A percentile compares a stretch with the other conserved stretches of the same genome.
Conservation (phyloP, 1,284 basidiomycete species). For the Tranzscheliella williamsii region DNA sequence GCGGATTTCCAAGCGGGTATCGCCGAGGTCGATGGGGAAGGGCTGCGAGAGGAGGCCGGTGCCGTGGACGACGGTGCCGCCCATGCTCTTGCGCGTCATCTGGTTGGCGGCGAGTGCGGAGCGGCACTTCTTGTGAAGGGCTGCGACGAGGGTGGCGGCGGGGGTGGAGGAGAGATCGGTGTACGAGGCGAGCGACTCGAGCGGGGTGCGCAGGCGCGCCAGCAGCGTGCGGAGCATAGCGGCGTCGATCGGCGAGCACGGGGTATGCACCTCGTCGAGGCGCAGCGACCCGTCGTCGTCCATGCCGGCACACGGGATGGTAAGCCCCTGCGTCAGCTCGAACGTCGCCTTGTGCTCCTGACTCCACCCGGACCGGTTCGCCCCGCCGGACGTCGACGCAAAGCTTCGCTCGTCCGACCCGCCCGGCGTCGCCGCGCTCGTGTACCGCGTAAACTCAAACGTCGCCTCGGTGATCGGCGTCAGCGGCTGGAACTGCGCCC, state of each 20-base stretch:
- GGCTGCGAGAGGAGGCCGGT: conserved; percentile 12
- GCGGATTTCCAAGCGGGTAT: conserved; percentile 62
- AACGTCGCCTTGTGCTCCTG: conserved; percentile 28
- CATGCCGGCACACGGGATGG: conserved; percentile 7
- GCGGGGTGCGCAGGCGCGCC: conserved; percentile 67
- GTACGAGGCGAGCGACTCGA: conserved; percentile 68
- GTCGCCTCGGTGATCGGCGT: conserved; percentile 56
- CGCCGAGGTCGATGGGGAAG: conserved; percentile 18
- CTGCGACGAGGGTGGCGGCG: conserved; percentile 68
- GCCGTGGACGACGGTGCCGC: conserved; percentile 34
- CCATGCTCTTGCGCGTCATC: conserved; percentile 55
- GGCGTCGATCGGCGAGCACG: conserved; percentile 82
- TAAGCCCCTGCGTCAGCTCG: conserved; percentile 37
- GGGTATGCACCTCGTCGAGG: conserved; percentile 68
- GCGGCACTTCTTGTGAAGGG: conserved; percentile 66
- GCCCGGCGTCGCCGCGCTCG: conserved; percentile 35
- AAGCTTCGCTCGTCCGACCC: conserved; percentile 21
- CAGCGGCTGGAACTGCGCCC: conserved; percentile 44
- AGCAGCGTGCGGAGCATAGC: conserved; percentile 72
- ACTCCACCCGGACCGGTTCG: conserved; percentile 24
- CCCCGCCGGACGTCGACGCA: conserved; percentile 18
- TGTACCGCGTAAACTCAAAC: conserved; percentile 49
- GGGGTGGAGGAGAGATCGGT: conserved; percentile 68
- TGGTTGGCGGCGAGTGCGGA: conserved; percentile 38
- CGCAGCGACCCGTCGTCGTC: conserved; percentile 6